These are phyloP conservation scores for Begonia loranthoides DNA, from an alignment of 306 rosid species.

Conservation along the genomic window DNA sequence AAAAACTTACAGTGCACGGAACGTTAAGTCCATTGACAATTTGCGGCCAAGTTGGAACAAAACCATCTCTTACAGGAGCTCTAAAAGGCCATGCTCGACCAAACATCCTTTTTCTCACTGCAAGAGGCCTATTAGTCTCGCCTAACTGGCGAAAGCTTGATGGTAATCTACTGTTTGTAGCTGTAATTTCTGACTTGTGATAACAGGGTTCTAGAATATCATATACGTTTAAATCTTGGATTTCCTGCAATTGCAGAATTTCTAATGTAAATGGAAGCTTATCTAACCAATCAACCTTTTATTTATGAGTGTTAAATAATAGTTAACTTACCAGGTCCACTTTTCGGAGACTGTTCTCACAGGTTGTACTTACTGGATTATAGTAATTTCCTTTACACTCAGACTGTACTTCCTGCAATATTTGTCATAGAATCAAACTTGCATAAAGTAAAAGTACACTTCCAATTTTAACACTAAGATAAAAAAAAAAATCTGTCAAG, in stretches of 20 bases:
- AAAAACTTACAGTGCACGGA: slow-evolving; percentile 74
- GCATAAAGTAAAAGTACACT: too few relatives aligned
- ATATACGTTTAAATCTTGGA: slow-evolving; percentile 50
- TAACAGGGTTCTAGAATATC: slow-evolving; percentile 93
- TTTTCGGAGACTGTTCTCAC: slow-evolving; percentile 33
- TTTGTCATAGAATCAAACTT: neutral
- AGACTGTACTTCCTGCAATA: slow-evolving; percentile 34
- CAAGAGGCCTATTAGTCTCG: slow-evolving; percentile 64
- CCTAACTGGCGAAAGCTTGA: slow-evolving; percentile 66
- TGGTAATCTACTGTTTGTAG: slow-evolving; percentile 33
- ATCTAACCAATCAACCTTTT: neutral
- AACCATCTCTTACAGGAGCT: slow-evolving; percentile 82
- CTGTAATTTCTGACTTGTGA: slow-evolving; percentile 21
- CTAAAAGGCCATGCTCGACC: slow-evolving; percentile 97
- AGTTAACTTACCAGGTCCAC: slow-evolving; percentile 48
- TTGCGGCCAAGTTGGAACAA: slow-evolving; percentile 84
- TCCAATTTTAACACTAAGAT: too few relatives aligned
- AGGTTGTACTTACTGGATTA: slow-evolving; percentile 17
- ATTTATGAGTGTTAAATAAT: neutral
- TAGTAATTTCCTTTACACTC: slow-evolving; percentile 56
- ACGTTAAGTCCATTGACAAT: slow-evolving; percentile 22
- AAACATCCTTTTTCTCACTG: slow-evolving; percentile 82
- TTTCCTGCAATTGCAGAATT: slow-evolving; percentile 29
- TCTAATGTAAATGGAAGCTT: slow-evolving; percentile 9
- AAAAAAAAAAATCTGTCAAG: too few relatives aligned